Evolutionary conservation across 2,329 filamentous ascomycete species (phyloP), one percentile per base, ranked within the genome.

Genomic region (Phoma sp.): DNA sequence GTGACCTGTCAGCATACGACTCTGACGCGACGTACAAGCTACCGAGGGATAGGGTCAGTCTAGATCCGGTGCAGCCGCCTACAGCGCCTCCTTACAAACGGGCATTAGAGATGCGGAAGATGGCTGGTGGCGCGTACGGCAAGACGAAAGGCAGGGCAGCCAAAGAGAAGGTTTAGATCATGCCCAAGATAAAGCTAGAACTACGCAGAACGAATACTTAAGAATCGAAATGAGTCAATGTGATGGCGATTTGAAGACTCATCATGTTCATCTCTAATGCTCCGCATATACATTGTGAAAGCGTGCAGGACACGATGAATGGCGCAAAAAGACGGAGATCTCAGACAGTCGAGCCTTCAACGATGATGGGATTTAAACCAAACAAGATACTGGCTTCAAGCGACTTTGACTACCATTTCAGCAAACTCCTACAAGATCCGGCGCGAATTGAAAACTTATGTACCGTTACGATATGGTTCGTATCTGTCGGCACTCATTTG

Each of bases 51-150:
- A 86, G 96, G 69, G 84, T 96, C 46, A 93, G 89, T 63, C 83
- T 98, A 42, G 92, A 97, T 72, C 95, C 95, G 0, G 85, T 99
- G 26, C 95, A 98, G 73, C 93, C 93, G 23, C 95, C 95, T 0
- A 99, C 95, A 29, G 95, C 95, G 9, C 95, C 95, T 11, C 95
- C 95, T 0, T 99, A 99, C 72, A 96, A 93, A 74, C 86, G 89
- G 50, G 95, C 95, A 11, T 78, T 99, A 56, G 93, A 98, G 74
- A 83, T 95, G 79, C 84, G 90, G 65, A 90, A 89, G 74, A 80
- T 86, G 54, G 84, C 86, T 56, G 91, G 91, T 14, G 91, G 91
- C 4, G 89, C 88, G 4, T 91, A 91, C 70, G 88, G 89, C 4
- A 92, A 90, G 76, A 90, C 87, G 1, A 85, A 85, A 55, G 57